Evolutionary conservation across 169 alveolate genomes (phyloP).

Genomic region (Babesia bovis): DNA sequence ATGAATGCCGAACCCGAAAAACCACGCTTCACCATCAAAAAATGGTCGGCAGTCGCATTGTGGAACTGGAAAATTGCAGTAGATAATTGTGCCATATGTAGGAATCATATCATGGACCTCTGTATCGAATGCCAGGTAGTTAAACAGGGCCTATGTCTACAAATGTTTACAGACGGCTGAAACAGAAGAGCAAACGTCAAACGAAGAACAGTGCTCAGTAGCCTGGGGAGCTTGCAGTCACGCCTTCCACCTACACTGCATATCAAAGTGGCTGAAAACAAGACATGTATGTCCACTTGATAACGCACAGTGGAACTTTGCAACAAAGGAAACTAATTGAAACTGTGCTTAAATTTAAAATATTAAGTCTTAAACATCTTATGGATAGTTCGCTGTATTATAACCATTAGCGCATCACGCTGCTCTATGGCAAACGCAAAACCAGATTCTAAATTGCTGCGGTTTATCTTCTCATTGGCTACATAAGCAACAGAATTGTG

Average conservation of each 20-base stretch:
- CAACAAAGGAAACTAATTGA: constrained; percentile 83
- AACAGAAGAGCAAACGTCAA: constrained; percentile 35
- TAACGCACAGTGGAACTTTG: constrained; percentile 92
- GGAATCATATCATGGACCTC: constrained; percentile 97
- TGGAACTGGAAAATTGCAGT: constrained; percentile 99
- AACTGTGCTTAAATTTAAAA: constrained; percentile 78
- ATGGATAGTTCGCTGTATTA: constrained; percentile 68
- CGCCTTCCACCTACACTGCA: constrained; percentile 98
- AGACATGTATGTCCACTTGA: constrained; percentile 98
- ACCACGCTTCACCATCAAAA: constrained; percentile 75
- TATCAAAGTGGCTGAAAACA: constrained; percentile 97
- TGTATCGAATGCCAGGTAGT: constrained; percentile 97
- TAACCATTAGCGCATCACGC: constrained; percentile 64
- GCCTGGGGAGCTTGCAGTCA: constrained; percentile 99
- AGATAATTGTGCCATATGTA: constrained; percentile 98
- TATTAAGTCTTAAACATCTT: constrained; percentile 35
- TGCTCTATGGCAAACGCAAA: constrained; percentile 75
- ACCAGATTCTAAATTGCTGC: constrained; percentile 34
- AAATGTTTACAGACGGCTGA: constrained; percentile 38
- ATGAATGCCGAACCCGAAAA: constrained; percentile 23
- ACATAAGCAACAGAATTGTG: constrained; percentile 62
- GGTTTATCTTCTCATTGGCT: constrained; percentile 34
- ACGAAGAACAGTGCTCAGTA: constrained; percentile 93
- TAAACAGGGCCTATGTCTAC: neutral
- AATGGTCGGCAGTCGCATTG: constrained; percentile 98